These are phyloP conservation scores for Cercospora canescens DNA, from an alignment of 2,329 filamentous ascomycete genomes.

Conservation along the genomic window DNA sequence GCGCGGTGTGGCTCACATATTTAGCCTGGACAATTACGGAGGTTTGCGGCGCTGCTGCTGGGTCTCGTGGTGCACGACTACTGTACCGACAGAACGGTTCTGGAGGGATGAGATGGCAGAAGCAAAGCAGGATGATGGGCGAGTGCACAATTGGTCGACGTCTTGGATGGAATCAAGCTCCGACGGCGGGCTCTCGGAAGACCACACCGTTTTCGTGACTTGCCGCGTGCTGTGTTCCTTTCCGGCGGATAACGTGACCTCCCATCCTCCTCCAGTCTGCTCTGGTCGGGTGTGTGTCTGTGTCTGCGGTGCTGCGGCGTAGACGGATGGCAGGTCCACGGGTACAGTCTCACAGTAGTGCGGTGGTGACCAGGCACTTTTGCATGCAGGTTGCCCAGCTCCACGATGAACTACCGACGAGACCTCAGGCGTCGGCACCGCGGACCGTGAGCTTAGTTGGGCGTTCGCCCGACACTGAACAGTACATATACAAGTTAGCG, in stretches of 20 bases:
- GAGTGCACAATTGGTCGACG: constrained; percentile 2
- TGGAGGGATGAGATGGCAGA: background rate
- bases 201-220: background rate
- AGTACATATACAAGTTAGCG: background rate
- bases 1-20: background rate
- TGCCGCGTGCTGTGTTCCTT: background rate
- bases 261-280: background rate
- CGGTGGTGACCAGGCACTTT: background rate
- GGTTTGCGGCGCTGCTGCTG: background rate
- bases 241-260: background rate
- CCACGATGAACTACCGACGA: background rate
- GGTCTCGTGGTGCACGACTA: background rate
- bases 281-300: no score
- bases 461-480: background rate
- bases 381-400: background rate
- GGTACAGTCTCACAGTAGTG: background rate
- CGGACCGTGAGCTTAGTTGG: background rate
- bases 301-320: background rate
- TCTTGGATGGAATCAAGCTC: background rate
- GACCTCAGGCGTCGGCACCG: background rate
- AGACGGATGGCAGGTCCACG: background rate
- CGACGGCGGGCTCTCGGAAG: background rate
- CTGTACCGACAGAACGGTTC: constrained; percentile 2
- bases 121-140: background rate
- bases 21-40: background rate